Evolutionary conservation across 768 basidiomycete genomes (phyloP).

Genomic region (Trametes villosa): DNA sequence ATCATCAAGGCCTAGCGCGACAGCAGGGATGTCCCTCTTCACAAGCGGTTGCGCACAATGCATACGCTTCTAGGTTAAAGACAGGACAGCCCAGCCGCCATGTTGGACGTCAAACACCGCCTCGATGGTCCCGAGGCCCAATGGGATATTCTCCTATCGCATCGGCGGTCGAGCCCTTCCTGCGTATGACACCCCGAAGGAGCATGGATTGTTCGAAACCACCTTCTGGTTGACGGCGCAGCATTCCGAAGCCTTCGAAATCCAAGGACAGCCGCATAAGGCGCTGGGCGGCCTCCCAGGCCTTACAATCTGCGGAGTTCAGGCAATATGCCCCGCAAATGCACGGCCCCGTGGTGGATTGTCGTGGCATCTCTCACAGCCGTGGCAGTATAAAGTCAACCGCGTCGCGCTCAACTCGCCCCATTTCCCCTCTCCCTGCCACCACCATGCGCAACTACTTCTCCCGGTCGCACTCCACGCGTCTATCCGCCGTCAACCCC

Average conservation of each 20-base stretch:
- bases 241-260: too few species aligned
- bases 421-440: background rate
- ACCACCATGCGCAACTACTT: conserved; percentile 10
- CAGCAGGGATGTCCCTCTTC: background rate
- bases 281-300: too few species aligned
- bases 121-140: background rate
- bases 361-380: too few species aligned
- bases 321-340: too few species aligned
- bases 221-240: too few species aligned
- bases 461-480: conserved; percentile 5
- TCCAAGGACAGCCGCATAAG: too few species aligned
- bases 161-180: background rate
- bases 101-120: background rate
- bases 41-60: background rate
- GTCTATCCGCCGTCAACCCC: background rate
- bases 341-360: too few species aligned
- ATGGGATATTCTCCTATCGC: background rate
- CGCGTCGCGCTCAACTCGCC: background rate
- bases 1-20: background rate
- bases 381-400: too few species aligned
- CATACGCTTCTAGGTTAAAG: too few species aligned
- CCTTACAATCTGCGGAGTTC: too few species aligned
- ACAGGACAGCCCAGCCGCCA: background rate
- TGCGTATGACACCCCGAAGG: too few species aligned
- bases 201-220: too few species aligned